Evolutionary conservation across 768 basidiomycete genomes (phyloP).

Genomic region (Termitomyces sp.): DNA sequence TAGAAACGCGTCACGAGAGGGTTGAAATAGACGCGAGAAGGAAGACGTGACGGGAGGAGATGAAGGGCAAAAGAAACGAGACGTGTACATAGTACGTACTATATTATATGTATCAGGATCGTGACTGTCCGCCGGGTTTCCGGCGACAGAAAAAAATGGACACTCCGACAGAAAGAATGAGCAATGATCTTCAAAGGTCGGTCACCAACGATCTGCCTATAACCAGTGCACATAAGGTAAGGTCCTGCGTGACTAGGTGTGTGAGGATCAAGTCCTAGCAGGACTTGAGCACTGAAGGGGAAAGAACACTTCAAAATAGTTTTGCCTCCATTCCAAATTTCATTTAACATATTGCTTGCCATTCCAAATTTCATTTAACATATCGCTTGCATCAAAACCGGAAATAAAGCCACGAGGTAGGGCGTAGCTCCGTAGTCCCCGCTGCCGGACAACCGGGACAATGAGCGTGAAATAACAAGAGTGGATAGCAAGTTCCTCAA

Average conservation of each 20-base stretch:
- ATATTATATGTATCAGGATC: slow-evolving; percentile 3
- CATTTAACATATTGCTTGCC: slow-evolving; percentile 1
- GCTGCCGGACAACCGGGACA: not conserved
- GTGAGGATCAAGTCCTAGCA: not conserved
- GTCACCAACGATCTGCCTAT: not conserved
- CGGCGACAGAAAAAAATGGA: slow-evolving; percentile 6
- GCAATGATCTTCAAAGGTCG: not conserved
- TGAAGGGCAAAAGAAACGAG: not conserved
- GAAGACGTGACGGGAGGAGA: not conserved
- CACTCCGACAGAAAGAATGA: not conserved
- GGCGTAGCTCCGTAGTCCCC: slow-evolving; percentile 4
- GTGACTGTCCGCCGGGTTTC: not conserved
- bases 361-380: not conserved
- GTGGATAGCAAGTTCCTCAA: not conserved
- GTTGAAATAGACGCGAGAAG: not conserved
- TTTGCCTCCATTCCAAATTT: not conserved
- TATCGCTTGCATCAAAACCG: slow-evolving; percentile 14
- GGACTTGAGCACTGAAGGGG: not conserved
- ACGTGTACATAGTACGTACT: slow-evolving; percentile 6
- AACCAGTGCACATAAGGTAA: not conserved
- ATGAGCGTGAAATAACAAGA: not conserved
- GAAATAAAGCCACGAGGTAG: slow-evolving; percentile 17
- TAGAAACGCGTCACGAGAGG: slow-evolving; percentile 4
- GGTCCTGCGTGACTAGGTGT: too few species aligned
- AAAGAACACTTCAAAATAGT: not conserved